Percentiles rank a stretch among this genome's conserved stretches.
Conservation (phyloP, 2,329 filamentous ascomycete genomes). For the Cryoendolithus antarcticus region DNA sequence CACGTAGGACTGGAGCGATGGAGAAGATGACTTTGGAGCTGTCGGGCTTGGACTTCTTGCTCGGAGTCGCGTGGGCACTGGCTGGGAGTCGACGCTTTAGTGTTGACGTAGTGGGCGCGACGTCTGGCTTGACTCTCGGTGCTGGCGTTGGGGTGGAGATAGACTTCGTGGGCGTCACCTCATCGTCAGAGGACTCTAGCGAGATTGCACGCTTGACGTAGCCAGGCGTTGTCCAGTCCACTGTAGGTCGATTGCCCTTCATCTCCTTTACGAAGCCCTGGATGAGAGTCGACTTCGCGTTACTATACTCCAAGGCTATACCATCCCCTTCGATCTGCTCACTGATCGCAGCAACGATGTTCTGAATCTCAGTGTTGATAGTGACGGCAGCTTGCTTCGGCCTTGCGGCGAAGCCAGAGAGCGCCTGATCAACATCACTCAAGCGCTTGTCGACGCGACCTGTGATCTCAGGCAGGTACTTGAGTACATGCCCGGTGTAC, state of each 20-base stretch:
- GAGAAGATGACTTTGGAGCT: too few relatives aligned
- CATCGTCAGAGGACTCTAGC: too few relatives aligned
- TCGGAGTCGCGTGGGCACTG: too few relatives aligned
- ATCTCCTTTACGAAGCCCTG: slow-evolving; percentile 39
- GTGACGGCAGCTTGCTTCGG: slow-evolving; percentile 51
- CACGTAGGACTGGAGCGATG: too few relatives aligned
- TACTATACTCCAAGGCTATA: slow-evolving; percentile 28
- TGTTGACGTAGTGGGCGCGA: too few relatives aligned
- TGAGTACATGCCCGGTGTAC: too few relatives aligned
- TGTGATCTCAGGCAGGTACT: slow-evolving; percentile 29
- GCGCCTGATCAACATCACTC: slow-evolving; percentile 38
- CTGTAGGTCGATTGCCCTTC: slow-evolving; percentile 16
- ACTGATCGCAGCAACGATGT: slow-evolving; percentile 44
- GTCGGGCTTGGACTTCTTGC: too few relatives aligned
- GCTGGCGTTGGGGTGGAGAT: too few relatives aligned
- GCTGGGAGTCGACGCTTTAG: too few relatives aligned
- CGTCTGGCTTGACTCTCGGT: too few relatives aligned
- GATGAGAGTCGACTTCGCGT: slow-evolving; percentile 33
- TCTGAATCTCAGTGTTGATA: slow-evolving; percentile 47
- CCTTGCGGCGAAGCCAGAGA: slow-evolving; percentile 52
- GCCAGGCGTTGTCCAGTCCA: slow-evolving; percentile 15
- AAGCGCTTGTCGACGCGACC: slow-evolving; percentile 37
- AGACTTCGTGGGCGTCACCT: slow-evolving; percentile 7
- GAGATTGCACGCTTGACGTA: slow-evolving; percentile 8
- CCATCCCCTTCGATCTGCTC: slow-evolving; percentile 41